Base-by-base conservation (phyloP, 2,329 filamentous ascomycete genomes). In the Colletotrichum tabaci region DNA sequence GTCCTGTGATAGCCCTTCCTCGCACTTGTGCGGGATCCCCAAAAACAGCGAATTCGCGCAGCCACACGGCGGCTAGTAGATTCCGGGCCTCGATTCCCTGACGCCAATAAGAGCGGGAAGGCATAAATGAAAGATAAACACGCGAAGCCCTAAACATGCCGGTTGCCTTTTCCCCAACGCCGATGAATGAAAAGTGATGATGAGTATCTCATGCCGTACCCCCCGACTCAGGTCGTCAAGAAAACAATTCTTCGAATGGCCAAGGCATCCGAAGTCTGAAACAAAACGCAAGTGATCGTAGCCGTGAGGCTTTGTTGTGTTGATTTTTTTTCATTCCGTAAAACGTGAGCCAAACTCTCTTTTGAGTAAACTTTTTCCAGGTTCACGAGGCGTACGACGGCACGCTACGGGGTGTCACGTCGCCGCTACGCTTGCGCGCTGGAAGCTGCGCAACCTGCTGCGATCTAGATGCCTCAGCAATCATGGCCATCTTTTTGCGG, bases 401-500 rank as follows among this genome's bases (percentile, higher is more conserved):
- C 50, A 88, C 82, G 77, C 88, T 89, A 58, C 88, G 86, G 53
- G 88, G 87, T 70, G 86, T 87, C 63, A 86, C 81, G 61, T 90
- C 88, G 63, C 87, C 88, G 77, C 88, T 90, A 72, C 87, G 85
- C 71, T 87, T 85, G 57, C 85, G 84, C 38, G 80, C 76, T 55
- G 83, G 76, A 53, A 80, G 81, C 70, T 85, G 81, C 69, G 85
- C 84, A 56, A 80, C 81, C 67, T 83, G 81, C 64, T 86, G 84
- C 6, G 84, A 84, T 76, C 86, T 87, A 44, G 86, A 87, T 61
- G 88, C 88, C 69, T 89, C 88, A 18, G 86, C 88, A 78, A 92
- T 91, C 78, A 89, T 85, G 56, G 85, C 86, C 77, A 88, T 85
- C 82, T 91, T 91, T 81, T 89, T 90, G 66, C 86, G 87, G 60